phyloP scores from a whole-genome alignment of 1,139 yeast genomes.

The Nakaseomyces nivariensis region DNA sequence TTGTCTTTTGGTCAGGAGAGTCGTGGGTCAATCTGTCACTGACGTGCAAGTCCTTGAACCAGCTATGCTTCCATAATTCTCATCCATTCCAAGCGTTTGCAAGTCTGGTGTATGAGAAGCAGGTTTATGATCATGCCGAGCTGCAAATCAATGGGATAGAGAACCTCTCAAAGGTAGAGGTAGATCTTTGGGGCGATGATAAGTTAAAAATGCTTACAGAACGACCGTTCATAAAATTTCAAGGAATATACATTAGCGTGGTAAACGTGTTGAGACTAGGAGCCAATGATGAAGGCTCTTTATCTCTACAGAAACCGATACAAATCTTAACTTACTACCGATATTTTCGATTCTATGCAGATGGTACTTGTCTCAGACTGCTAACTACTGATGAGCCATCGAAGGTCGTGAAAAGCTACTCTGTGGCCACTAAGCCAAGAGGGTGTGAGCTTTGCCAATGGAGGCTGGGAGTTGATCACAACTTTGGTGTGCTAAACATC shows the following conservation, averaged over 20 bases:
- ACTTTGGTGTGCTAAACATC: conserved; percentile 41
- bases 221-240: conserved; percentile 66
- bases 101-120: conserved; percentile 46
- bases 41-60: conserved; percentile 53
- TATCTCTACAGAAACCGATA: conserved; percentile 67
- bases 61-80: conserved; percentile 48
- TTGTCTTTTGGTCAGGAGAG: conserved; percentile 46
- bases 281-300: conserved; percentile 51
- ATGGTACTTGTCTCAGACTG: conserved; percentile 63
- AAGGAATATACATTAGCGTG: conserved; percentile 79
- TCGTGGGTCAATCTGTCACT: conserved; percentile 59
- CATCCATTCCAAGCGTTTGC: conserved; percentile 51
- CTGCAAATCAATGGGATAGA: conserved; percentile 33
- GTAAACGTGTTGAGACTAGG: conserved; percentile 81
- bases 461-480: conserved; percentile 39
- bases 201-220: conserved; percentile 45
- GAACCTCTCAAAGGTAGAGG: conserved; percentile 35
- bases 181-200: conserved; percentile 40
- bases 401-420: conserved; percentile 47
- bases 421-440: conserved; percentile 24
- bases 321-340: conserved; percentile 82
- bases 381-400: conserved; percentile 59
- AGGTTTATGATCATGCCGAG: conserved; percentile 40
- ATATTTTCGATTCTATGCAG: conserved; percentile 68
- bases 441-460: conserved; percentile 41